Evolutionary conservation across 352 stramenopile genomes (phyloP), one percentile per base, ranked within the genome.

Genomic region (Phytopythium montanum): DNA sequence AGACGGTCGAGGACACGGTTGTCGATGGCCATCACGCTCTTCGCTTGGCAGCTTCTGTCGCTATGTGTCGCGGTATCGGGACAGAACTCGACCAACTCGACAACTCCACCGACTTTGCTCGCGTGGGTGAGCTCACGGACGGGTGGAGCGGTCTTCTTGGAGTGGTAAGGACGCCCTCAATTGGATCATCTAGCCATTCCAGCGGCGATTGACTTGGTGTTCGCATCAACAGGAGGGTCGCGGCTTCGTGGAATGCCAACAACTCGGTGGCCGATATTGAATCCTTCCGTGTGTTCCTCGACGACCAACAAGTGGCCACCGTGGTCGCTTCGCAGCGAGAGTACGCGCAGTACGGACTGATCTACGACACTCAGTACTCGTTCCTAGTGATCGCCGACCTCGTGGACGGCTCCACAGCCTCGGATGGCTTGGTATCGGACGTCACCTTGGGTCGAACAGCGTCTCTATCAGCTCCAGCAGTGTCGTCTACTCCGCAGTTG

Each of bases 321-420:
- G 39, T 59, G 14, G 29, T 3, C 13, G 5, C 54, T 16, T 36
- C 51, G 6, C 46, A 23, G 21, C 60, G 25, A 6, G 23, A 36
- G 23, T 87, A 72, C 52, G 62, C 64, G 5, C 28, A 78, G 13
- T 74, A 65, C 48, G 73, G 71, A 56, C 56, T 86, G 19, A 26
- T 16, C 0, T 65, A 65, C 57, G 68, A 78, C 45, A 80, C 76
- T 10, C 25, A 56, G 18, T 76, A 83, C 61, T 36, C 50, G 12
- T 50, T 81, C 9, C 61, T 72, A 42, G 29, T 80, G 9, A 61
- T 56, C 5, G 66, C 38, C 19, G 51, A 38, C 52, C 38, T 71
- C 7, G 46, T 42, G 14, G 44, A 48, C 38, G 54, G 26, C 21
- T 68, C 59, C 9, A 59, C 44, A 33, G 48, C 57, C 44, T 45